Evolutionary conservation across 495 filamentous ascomycete genomes (phyloP), one percentile per base, ranked within the genome.

Genomic region (Neurospora pannonica): DNA sequence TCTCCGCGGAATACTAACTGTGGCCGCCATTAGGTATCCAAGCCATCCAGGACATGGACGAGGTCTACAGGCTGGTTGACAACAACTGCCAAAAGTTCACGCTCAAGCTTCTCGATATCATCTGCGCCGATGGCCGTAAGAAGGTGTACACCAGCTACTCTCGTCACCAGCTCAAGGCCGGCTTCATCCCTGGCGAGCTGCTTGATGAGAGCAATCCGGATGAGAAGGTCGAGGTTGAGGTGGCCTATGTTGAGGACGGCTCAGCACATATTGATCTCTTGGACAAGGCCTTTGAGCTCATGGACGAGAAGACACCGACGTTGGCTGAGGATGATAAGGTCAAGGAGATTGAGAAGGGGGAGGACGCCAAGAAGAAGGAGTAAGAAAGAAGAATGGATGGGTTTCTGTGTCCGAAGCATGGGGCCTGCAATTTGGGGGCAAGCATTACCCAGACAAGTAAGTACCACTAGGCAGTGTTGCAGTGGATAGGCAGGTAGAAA

Each of bases 41-140:
- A 48, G 46, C 46, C 46, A 48, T 48, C n/a, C n/a, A 48, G 4
- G 46, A 21, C 46, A 48, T 48, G 46, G 9, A 48, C 9, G 46
- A 48, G n/a, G 10, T 13, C 4, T 48, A 48, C 21, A 24, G 4
- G 46, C 46, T 48, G n/a, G 10, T 48, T 13, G 10, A 24, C 46
- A 48, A 48, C 46, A 48, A 48, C n/a, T 71, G 70, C 70, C 70
- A 71, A 13, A 24, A 39, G 46, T 48, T 36, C 31, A 24, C 36
- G 36, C 39, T 71, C 36, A 38, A 71, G 21, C 21, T 71, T 4
- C 70, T 71, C 10, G 46, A 54, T 13, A n/a, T 46, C 42, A 46
- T 46, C 8, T 46, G 42, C 19, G 42, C 42, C 19, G 42, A 46
- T 46, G 42, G 42, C 19, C 42, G 42, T 21, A 46, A 21, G 8